Evolutionary conservation across 169 alveolate species (phyloP), one percentile per base, ranked within the genome.

Genomic region (Babesia divergens): DNA sequence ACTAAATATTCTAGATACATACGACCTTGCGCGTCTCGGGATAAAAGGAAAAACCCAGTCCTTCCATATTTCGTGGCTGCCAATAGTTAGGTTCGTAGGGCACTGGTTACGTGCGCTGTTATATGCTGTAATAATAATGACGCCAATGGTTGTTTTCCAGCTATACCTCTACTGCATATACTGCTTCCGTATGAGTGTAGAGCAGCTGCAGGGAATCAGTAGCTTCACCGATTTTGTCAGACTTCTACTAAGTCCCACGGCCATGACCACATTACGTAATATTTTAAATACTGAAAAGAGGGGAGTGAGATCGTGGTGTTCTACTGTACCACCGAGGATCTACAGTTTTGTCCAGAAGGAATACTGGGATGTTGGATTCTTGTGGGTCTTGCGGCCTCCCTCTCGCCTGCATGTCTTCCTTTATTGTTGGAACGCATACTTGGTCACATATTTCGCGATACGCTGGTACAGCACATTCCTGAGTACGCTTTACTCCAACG

Each of bases 271-370:
- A 4, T 28, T 62, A 37, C 16, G 26, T 20, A 31, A 20, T 0
- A 24, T 54, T 3, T 22, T 74, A 51, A 35, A 16, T 13, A 6
- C 71, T 1, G 22, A 29, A 37, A 47, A 53, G 2, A 16, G 20
- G 2, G 20, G 51, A 29, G 52, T 50, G n/a, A 83, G 90, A 58
- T 85, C 87, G 18, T 86, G 92, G 92, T 86, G 92, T 50, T 40
- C 65, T 44, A 40, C 59, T 37, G 60, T 18, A 14, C 44, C 76
- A 28, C 91, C 91, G 24, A 55, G 64, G 44, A 29, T 72, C n/a
- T 88, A 88, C 56, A 74, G 40, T 20, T 82, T 56, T 49, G 87
- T 88, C 35, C 93, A 88, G 47, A 34, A 62, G 16, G 43, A 83
- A 28, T 88, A 88, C 56, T 88, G 93, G 93, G 76, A 65, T 35